These are phyloP conservation scores for Colletotrichum sojae DNA, from an alignment of 2,329 filamentous ascomycete species.

Conservation along the genomic window DNA sequence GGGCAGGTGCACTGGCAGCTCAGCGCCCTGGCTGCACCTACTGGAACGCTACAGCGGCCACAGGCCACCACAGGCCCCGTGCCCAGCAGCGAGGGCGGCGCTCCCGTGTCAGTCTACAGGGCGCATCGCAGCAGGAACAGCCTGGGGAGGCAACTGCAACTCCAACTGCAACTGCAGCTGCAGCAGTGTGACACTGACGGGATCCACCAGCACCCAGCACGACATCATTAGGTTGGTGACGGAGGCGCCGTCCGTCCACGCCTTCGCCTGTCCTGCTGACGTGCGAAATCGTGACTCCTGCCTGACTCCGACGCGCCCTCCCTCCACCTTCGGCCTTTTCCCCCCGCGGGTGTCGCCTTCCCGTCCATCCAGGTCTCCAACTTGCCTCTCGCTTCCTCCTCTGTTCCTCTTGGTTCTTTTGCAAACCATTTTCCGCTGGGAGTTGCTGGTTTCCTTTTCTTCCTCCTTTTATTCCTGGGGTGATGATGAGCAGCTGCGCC, in stretches of 20 bases:
- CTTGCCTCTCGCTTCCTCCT: neutral
- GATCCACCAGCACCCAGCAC: constrained; percentile 34
- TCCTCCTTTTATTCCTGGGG: neutral
- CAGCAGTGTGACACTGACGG: constrained; percentile 3
- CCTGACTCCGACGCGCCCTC: constrained; percentile 15
- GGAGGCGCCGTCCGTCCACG: neutral
- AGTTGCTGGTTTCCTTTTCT: neutral
- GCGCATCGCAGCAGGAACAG: neutral
- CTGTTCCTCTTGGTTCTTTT: neutral
- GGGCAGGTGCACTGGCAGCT: neutral
- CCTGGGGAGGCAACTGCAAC: neutral
- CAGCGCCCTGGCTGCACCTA: neutral
- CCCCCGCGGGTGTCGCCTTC: constrained; percentile 1
- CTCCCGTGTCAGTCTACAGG: constrained; percentile 1
- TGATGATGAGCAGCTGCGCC: constrained; percentile 14
- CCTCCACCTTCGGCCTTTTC: constrained; percentile 24
- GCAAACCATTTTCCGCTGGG: neutral
- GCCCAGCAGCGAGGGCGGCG: constrained; percentile 2
- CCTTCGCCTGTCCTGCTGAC: constrained; percentile 31
- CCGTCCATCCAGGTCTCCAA: neutral
- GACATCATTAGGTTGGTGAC: constrained; percentile 34
- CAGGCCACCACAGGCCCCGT: neutral
- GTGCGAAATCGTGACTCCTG: constrained; percentile 39
- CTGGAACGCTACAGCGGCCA: neutral
- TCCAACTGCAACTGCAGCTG: neutral